Base-by-base conservation (phyloP, 2,329 filamentous ascomycete species). In the Arthrinium phaeospermum region DNA sequence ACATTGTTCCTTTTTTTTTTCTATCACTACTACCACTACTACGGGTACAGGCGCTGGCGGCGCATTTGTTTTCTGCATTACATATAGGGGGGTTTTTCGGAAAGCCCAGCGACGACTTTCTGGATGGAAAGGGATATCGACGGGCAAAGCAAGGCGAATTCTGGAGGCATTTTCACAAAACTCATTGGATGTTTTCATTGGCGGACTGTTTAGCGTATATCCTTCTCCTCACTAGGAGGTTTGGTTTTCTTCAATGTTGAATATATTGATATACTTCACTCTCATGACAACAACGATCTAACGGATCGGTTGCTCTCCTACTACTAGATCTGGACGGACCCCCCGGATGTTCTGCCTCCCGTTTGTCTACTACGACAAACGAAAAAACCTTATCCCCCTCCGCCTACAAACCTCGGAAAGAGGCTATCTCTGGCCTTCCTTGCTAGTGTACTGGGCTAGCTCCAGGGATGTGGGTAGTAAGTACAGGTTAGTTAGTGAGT, bases 91-190 rank as follows among this genome's bases (percentile, higher is more conserved):
- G 57, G 34, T 41, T 41, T 47, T 19, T 30, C 16, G 57, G 57
- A 10, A 64, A n/a, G 57, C 57, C 30, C 57, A 64, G 57, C 51
- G 8, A 37, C 19, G 30, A 64, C 57, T 64, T 64, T 64, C 57
- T 41, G 57, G 34, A 64, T 41, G 57, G 57, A 64, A 64, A 64
- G 57, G 57, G 57, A 41, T 41, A 64, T 64, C 34, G 57, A 41
- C 34, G 34, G 57, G 57, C 57, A 64, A 61, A 64, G 57, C 57
- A 64, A 64, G 57, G 57, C 57, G 57, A 64, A 64, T 64, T 64
- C 57, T 64, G 57, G 57, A 64, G 57, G 57, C 57, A 64, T 64
- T 64, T 64, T 64, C 57, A 64, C 57, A 64, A 64, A 64, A 64
- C 57, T n/a, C 57, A 64, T 64, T 64, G 57, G 57, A 37, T 61